These are phyloP conservation scores for Cryomyces antarcticus DNA, from an alignment of 495 filamentous ascomycete genomes.

Conservation along the genomic window DNA sequence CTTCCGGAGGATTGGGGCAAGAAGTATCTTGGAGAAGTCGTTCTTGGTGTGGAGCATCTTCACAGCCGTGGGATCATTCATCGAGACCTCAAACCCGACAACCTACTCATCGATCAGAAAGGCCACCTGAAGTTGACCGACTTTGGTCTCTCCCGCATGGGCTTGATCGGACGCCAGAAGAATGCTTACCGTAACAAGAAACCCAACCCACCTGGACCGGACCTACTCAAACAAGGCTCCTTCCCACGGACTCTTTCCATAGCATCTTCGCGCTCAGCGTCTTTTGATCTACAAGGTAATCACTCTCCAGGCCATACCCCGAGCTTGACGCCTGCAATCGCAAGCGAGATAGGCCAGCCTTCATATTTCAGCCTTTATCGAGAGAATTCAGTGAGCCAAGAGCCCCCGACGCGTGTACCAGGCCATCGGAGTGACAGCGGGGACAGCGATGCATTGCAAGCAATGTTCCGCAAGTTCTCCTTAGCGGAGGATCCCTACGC, in stretches of 20 bases:
- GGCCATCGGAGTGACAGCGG: constrained; percentile 83
- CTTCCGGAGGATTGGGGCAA: constrained; percentile 93
- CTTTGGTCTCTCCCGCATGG: constrained; percentile 95
- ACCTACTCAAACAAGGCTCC: constrained; percentile 79
- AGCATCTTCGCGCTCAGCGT: constrained; percentile 84
- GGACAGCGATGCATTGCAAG: constrained; percentile 64
- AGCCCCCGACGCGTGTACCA: constrained; percentile 60
- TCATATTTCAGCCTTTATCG: constrained; percentile 78
- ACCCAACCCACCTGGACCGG: constrained; percentile 59
- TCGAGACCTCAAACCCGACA: constrained; percentile 91
- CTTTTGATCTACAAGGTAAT: constrained; percentile 66
- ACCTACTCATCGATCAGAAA: constrained; percentile 89
- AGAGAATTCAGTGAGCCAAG: constrained; percentile 42
- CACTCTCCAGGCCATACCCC: constrained; percentile 71
- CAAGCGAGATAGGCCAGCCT: constrained; percentile 47
- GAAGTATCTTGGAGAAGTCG: constrained; percentile 89
- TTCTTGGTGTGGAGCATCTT: constrained; percentile 86
- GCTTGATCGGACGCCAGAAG: constrained; percentile 87
- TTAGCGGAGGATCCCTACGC: constrained; percentile 38
- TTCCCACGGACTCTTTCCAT: constrained; percentile 72
- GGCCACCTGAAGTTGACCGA: constrained; percentile 94
- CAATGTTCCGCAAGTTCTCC: constrained; percentile 69
- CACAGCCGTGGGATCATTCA: constrained; percentile 90
- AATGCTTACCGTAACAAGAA: constrained; percentile 55
- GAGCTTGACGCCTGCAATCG: constrained; percentile 64